Evolutionary conservation across 495 filamentous ascomycete species (phyloP).

Genomic region (Penicillium riverlandense): DNA sequence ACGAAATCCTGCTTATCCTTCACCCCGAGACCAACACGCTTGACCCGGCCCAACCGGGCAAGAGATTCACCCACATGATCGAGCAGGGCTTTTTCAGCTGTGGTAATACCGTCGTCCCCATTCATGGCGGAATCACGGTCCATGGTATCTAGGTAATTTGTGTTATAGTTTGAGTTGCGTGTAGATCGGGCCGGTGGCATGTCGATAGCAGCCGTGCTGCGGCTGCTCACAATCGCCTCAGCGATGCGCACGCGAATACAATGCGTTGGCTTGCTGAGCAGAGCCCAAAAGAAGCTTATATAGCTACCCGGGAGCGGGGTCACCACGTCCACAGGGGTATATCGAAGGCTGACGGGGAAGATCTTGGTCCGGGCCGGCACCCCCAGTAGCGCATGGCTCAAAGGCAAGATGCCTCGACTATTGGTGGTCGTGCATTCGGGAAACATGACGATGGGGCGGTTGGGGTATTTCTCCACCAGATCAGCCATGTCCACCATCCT

Average conservation of each 20-base stretch:
- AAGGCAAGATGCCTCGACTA: constrained; percentile 79
- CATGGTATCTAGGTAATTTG: constrained; percentile 44
- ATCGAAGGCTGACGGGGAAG: constrained; percentile 83
- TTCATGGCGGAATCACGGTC: constrained; percentile 19
- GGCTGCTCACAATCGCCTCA: constrained; percentile 51
- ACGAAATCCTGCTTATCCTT: constrained; percentile 80
- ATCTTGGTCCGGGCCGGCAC: constrained; percentile 59
- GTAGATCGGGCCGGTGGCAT: constrained; percentile 5
- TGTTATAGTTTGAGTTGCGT: constrained; percentile 32
- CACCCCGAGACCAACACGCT: constrained; percentile 77
- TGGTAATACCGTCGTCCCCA: constrained; percentile 32
- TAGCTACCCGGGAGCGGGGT: constrained; percentile 75
- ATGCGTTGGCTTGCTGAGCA: constrained; percentile 80
- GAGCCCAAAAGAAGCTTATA: constrained; percentile 68
- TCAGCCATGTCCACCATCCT: constrained; percentile 51
- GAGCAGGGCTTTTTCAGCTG: constrained; percentile 54
- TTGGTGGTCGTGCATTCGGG: constrained; percentile 94
- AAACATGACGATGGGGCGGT: constrained; percentile 73
- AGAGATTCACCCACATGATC: constrained; percentile 77
- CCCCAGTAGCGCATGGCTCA: constrained; percentile 65
- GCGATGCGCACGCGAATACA: constrained; percentile 87
- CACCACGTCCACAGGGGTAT: constrained; percentile 80
- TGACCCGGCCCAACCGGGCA: constrained; percentile 84
- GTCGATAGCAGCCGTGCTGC: constrained; percentile 5
- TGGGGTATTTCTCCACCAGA: constrained; percentile 60